Base-by-base conservation (phyloP, 169 alveolate species). In the Cryptosporidium andersoni region DNA sequence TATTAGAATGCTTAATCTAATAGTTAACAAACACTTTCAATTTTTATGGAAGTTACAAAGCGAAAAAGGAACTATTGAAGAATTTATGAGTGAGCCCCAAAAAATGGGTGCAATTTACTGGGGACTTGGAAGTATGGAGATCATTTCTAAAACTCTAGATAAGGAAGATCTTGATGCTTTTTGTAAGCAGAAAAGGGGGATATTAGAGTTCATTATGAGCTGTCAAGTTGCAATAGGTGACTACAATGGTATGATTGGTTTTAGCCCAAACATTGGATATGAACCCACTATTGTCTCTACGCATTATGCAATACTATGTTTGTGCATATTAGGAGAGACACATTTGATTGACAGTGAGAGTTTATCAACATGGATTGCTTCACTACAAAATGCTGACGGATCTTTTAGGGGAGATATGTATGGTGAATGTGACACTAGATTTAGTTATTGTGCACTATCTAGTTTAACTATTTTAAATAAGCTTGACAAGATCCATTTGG, bases 341-440 rank as follows among this genome's bases (percentile, higher is more conserved):
- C 91, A 94, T 52, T 66, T 80, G 43, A 85, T 93, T 45, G 95
- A 93, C 64, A 67, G 81, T 45, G 94, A 94, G 7, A 81, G 65
- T 48, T 88, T 93, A 51, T 92, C 95, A 12, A 81, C 90, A 16
- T 96, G 92, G 88, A 93, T 96, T 40, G 90, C 94, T 51, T 52
- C 91, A 16, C 92, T 94, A 51, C 91, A 96, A 91, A 95, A 95
- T 74, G 89, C 68, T n/a, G 98, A 97, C 89, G 99, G 99, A 0
- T 92, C 97, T 42, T 96, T 96, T 89, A 92, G 88, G 64, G 95
- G 98, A 47, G 99, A 97, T 89, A 74, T 68, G 42, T 95, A 95
- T 94, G 97, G 97, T 16, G 99, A 97, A 82, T 94, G 95, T 12
- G 99, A 97, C 81, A 88, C 97, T 52, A 89, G 99, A 88, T 95